phyloP scores from a whole-genome alignment of 2,329 filamentous ascomycete genomes.

The Penicillium sp. region DNA sequence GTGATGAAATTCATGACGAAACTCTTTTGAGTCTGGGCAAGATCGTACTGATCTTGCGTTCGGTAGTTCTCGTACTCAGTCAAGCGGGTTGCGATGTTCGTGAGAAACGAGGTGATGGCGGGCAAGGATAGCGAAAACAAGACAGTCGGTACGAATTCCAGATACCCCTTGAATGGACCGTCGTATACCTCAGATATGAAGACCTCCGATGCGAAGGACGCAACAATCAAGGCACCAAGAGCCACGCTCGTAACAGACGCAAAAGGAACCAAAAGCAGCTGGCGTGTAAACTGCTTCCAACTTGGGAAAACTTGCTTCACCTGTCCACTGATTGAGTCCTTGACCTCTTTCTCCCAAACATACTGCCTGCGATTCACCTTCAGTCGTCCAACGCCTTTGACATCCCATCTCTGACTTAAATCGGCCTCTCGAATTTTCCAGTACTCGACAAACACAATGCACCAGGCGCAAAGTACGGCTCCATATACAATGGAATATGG shows the following conservation, averaged over 20 bases:
- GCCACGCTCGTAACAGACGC: constrained; percentile 68
- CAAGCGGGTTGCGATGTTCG: constrained; percentile 69
- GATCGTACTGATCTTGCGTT: constrained; percentile 77
- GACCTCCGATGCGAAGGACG: constrained; percentile 88
- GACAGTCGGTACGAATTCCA: constrained; percentile 84
- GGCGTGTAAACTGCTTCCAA: constrained; percentile 69
- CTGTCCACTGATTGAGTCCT: constrained; percentile 81
- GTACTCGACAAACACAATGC: constrained; percentile 85
- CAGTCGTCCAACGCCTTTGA: constrained; percentile 77
- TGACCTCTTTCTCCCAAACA: constrained; percentile 70
- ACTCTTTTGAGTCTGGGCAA: constrained; percentile 84
- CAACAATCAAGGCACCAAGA: constrained; percentile 77
- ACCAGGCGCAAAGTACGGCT: constrained; percentile 77
- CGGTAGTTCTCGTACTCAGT: constrained; percentile 90
- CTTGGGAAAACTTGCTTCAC: constrained; percentile 71
- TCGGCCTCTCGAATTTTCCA: constrained; percentile 94
- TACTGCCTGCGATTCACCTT: constrained; percentile 77
- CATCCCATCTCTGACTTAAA: constrained; percentile 82
- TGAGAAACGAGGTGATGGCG: constrained; percentile 72
- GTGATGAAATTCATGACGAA: constrained; percentile 97
- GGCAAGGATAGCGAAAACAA: constrained; percentile 81
- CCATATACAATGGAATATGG: constrained; percentile 81
- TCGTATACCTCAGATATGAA: constrained; percentile 94
- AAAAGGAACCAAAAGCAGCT: constrained; percentile 82
- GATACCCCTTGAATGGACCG: constrained; percentile 78